Base-by-base conservation (phyloP, 2,329 filamentous ascomycete species). In the Aureobasidium sp. region DNA sequence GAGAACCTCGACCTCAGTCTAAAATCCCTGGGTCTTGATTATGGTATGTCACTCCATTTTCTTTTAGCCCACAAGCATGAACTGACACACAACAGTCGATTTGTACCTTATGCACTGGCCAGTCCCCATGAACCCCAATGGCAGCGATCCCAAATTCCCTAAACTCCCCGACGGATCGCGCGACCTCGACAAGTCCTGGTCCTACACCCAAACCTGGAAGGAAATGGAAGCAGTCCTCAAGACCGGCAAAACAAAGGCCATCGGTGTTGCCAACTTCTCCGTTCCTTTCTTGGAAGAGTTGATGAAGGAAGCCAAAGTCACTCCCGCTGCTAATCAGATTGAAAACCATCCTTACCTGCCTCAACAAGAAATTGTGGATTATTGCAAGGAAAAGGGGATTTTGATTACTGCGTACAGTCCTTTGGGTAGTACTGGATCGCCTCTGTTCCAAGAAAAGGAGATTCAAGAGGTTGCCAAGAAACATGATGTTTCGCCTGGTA, bases 51-150 rank as follows among this genome's bases (percentile, higher is more conserved):
- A 32, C 26, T 24, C 5, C n/a, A 29, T 3, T 13, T 17, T 15
- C 7, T 9, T 20, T 15, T 2, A 24, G 2, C 3, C 41, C 12
- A 24, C 20, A 10, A 5, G 20, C 20, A 32, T 2, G 3, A n/a
- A 2, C 78, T 95, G 63, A 55, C 36, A 29, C 10, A 20, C 10
- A 24, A 37, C 37, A 55, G 51, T n/a, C 29, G 47, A 51, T 10
- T 12, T 51, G 5, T 91, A 84, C 72, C 81, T 95, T 41, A 83
- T 95, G 79, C 90, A 96, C 77, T 94, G 90, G 89, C 88, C 89
- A 6, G 78, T 91, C 50, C 85, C 88, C 55, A 87, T 92, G 84
- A 93, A 92, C 77, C 87, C 88, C 8, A 82, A 88, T 79, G 84
- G 86, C 66, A 61, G 53, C 59, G 51, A 74, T 63, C 86, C 88